Base-by-base conservation (phyloP, 345 rosid genomes). In the Excoecaria cochinchinensis region DNA sequence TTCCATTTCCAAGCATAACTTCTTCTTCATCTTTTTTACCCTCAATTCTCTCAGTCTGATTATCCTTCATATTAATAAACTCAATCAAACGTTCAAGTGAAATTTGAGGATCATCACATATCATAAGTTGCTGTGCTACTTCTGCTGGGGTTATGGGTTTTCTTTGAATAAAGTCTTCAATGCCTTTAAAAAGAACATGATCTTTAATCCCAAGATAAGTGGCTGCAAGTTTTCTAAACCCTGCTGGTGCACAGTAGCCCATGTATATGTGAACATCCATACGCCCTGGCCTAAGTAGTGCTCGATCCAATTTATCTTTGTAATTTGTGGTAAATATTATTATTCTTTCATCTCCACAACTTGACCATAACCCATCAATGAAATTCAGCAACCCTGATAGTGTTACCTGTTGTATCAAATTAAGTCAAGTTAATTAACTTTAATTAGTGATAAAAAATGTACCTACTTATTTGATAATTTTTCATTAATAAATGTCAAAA, bases 311-410 rank as follows among this genome's bases (percentile, higher is more conserved):
- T 69, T 70, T 79, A 2, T 79, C 78, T 53, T 75, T 79, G 75
- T 70, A 39, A 19, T 79, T 79, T 1, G 82, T 79, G 21, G 82
- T 79, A 19, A 79, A 79, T 17, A 79, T 69, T 17, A 79, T 79
- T 1, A 79, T 60, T 31, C 82, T 61, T 46, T 79, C 82, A n/a
- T 79, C 82, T 46, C 82, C 82, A n/a, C 82, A 79, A 24, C 77
- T 79, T 9, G 82, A 79, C 82, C 82, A 79, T 48, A 79, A 48
- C 60, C 82, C 82, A 55, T 79, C 82, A 22, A 79, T 74, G 82
- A 79, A 79, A 63, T 79, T 79, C 70, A 79, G 22, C 42, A 79
- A 51, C 4, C 82, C 82, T 19, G 82, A 79, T 25, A 79, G 24
- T 5, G 82, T 74, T 6, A 79, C 74, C 82, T 79, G 14, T 22